These are phyloP conservation scores for Ploettnerulaceae sp. DNA, from an alignment of 2,329 filamentous ascomycete genomes.

Conservation along the genomic window DNA sequence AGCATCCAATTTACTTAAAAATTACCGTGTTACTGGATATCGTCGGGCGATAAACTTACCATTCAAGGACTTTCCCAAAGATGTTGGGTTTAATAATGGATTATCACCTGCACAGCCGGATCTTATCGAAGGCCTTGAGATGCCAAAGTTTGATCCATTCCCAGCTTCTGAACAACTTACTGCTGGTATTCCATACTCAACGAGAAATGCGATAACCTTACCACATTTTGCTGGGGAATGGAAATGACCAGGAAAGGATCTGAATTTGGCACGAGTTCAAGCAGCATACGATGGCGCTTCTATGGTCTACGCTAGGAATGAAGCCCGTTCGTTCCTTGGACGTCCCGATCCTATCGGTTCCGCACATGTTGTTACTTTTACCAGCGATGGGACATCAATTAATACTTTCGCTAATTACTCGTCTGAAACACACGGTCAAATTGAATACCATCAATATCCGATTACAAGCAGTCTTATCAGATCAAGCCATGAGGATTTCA, in stretches of 20 bases:
- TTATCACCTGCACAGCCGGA: slow-evolving; percentile 31
- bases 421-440: slow-evolving; percentile 13
- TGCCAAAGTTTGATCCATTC: slow-evolving; percentile 17
- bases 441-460: slow-evolving; percentile 20
- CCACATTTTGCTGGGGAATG: slow-evolving; percentile 22
- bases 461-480: slow-evolving; percentile 13
- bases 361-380: slow-evolving; percentile 18
- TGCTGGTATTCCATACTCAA: slow-evolving; percentile 2
- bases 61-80: slow-evolving; percentile 26
- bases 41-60: slow-evolving; percentile 13
- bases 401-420: slow-evolving; percentile 19
- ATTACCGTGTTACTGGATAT: slow-evolving; percentile 17
- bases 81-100: slow-evolving; percentile 30
- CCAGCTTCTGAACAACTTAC: slow-evolving; percentile 10
- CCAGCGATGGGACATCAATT: slow-evolving; percentile 18
- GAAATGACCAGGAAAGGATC: slow-evolving; percentile 9
- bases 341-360: slow-evolving; percentile 15
- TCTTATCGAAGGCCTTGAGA: slow-evolving; percentile 28
- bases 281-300: slow-evolving; percentile 21
- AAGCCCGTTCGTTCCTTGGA: slow-evolving; percentile 17
- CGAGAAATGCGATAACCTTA: slow-evolving; percentile 3
- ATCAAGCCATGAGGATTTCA: slow-evolving; percentile 18
- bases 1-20: slow-evolving; percentile 12
- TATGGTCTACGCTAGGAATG: slow-evolving; percentile 21
- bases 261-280: slow-evolving; percentile 16